Percentiles rank a stretch among this genome's conserved stretches.
phyloP scores from a whole-genome alignment of 2,329 filamentous ascomycete species.

The Neonectria sp. region DNA sequence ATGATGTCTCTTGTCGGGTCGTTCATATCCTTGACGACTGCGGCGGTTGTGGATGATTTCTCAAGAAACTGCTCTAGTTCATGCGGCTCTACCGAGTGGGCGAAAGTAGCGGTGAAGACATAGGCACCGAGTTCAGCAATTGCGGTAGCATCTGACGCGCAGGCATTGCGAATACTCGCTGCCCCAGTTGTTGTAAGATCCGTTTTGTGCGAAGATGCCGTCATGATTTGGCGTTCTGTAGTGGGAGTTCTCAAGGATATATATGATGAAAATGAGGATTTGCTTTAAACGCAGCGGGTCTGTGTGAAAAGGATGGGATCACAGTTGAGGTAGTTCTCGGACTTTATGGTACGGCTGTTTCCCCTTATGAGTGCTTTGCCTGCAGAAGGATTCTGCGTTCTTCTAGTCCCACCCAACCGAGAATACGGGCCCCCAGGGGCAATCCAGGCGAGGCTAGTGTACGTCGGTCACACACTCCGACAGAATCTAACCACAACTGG shows the following conservation, averaged over 20 bases:
- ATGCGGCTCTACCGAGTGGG: slow-evolving; percentile 55
- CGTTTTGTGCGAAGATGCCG: slow-evolving; percentile 3
- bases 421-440: too few species aligned
- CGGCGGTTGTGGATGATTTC: slow-evolving; percentile 54
- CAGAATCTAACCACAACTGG: neutral
- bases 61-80: slow-evolving; percentile 57
- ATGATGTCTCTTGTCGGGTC: slow-evolving; percentile 47
- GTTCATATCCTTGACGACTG: slow-evolving; percentile 43
- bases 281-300: neutral
- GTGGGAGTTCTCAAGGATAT: too few species aligned
- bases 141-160: slow-evolving; percentile 10
- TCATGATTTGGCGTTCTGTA: neutral
- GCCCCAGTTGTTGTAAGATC: neutral
- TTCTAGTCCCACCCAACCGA: neutral
- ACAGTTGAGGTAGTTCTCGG: neutral
- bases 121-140: slow-evolving; percentile 54
- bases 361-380: neutral
- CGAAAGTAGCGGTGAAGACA: slow-evolving; percentile 58
- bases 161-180: slow-evolving; percentile 12
- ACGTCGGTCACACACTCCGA: neutral
- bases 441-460: too few species aligned
- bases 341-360: neutral
- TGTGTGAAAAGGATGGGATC: neutral
- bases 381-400: neutral
- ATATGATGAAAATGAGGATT: neutral